A percentile compares a stretch with the other conserved stretches of the same genome.
phyloP scores from a whole-genome alignment of 225 moss, liverwort and hornwort genomes.

The Antitrichia curtipendula region DNA sequence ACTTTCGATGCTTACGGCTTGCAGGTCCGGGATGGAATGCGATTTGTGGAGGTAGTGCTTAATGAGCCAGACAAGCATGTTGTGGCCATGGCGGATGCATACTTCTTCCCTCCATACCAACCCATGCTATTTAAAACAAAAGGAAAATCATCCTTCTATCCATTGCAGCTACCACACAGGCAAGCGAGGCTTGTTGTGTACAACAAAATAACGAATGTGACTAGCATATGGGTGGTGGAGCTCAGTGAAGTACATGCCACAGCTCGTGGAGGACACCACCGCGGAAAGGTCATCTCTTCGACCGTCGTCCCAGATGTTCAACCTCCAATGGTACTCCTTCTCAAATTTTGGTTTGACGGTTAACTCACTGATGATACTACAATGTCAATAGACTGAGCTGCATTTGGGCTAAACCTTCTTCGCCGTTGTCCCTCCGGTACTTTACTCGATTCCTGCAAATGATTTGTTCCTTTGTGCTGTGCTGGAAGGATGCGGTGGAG shows the following conservation, averaged over 20 bases:
- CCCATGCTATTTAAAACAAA: conserved; percentile 42
- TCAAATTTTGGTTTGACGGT: not conserved
- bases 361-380: not conserved
- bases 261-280: conserved; percentile 65
- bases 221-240: conserved; percentile 66
- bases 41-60: conserved; percentile 77
- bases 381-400: not conserved
- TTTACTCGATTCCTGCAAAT: not conserved
- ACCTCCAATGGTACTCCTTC: conserved; percentile 57
- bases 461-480: not conserved
- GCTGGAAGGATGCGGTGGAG: conserved; percentile 79
- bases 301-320: conserved; percentile 66
- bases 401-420: not conserved
- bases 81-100: conserved; percentile 65
- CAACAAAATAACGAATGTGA: conserved; percentile 71
- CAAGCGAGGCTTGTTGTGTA: conserved; percentile 68
- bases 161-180: conserved; percentile 55
- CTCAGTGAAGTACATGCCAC: conserved; percentile 62
- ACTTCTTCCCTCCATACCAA: conserved; percentile 77
- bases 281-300: conserved; percentile 58
- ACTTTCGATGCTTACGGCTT: not conserved
- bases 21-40: conserved; percentile 75
- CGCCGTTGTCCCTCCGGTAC: not conserved
- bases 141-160: conserved; percentile 46
- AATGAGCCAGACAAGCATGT: conserved; percentile 74